Percentiles rank a stretch among this genome's conserved stretches.
Conservation (phyloP, 1,139 yeast genomes). For the Saccharomyces uvarum region DNA sequence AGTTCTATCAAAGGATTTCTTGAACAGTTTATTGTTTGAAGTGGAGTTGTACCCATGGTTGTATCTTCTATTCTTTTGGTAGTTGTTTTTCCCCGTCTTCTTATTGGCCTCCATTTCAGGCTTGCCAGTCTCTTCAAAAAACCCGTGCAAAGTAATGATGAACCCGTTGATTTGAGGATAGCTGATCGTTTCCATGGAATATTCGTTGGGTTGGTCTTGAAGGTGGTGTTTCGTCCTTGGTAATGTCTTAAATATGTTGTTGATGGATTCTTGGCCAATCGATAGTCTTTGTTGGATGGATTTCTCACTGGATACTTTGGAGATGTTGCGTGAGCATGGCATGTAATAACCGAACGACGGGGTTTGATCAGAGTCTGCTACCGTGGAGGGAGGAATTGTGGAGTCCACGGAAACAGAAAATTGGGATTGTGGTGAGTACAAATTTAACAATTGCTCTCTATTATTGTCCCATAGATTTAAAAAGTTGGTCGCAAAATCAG, state of each 20-base stretch:
- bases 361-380: constrained; percentile 35
- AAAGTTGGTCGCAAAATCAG: constrained; percentile 68
- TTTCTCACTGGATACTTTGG: constrained; percentile 55
- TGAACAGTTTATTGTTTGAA: constrained; percentile 41
- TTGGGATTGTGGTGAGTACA: constrained; percentile 79
- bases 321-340: constrained; percentile 67
- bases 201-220: constrained; percentile 51
- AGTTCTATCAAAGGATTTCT: constrained; percentile 80
- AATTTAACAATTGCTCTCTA: constrained; percentile 56
- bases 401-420: constrained; percentile 62
- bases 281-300: constrained; percentile 51
- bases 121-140: constrained; percentile 57
- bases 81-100: constrained; percentile 14
- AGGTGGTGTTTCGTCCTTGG: constrained; percentile 75
- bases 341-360: constrained; percentile 59
- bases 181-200: constrained; percentile 73
- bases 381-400: constrained; percentile 38
- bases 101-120: constrained; percentile 38
- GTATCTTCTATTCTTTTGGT: constrained; percentile 35
- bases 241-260: constrained; percentile 50
- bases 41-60: constrained; percentile 23
- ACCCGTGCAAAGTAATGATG: constrained; percentile 74
- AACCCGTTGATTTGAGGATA: constrained; percentile 69
- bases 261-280: constrained; percentile 65
- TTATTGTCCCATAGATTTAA: constrained; percentile 76